Evolutionary conservation across 257 asterid species (phyloP).

Genomic region (Capsicum chinense): DNA sequence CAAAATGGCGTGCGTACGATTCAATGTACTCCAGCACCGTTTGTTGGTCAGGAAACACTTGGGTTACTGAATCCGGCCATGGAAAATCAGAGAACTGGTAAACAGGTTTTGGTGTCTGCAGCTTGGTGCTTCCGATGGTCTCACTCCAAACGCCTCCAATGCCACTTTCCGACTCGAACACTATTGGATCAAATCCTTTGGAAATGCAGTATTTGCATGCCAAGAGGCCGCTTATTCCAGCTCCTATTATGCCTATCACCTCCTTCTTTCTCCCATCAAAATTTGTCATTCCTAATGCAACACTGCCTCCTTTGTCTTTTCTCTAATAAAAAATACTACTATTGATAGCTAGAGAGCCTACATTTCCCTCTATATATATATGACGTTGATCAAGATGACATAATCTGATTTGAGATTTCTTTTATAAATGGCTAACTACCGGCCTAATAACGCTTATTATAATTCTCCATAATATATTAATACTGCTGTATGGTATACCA

Average conservation of each 20-base stretch:
- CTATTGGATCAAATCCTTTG: conserved; percentile 52
- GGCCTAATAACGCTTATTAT: neutral
- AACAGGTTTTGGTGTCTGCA: conserved; percentile 33
- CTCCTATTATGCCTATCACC: conserved; percentile 54
- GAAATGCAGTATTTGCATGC: conserved; percentile 58
- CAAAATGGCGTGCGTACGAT: conserved; percentile 47
- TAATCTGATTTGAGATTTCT: neutral
- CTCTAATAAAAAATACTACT: too few species aligned
- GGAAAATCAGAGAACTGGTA: conserved; percentile 62
- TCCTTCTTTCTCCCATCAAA: conserved; percentile 27
- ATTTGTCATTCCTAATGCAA: neutral
- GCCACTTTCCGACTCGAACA: conserved; percentile 45
- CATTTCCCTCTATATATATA: neutral
- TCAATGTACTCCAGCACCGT: conserved; percentile 45
- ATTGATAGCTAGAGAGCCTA: neutral
- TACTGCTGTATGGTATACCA: neutral
- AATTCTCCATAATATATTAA: neutral
- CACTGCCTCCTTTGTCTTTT: neutral
- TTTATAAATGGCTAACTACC: neutral
- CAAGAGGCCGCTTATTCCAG: conserved; percentile 64
- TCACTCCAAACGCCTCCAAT: conserved; percentile 51
- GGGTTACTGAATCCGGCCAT: conserved; percentile 52
- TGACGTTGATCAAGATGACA: neutral
- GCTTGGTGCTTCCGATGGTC: neutral
- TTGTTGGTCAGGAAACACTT: conserved; percentile 40